These are phyloP conservation scores for Sonneratia caseolaris DNA, from an alignment of 345 rosid genomes.

Conservation along the genomic window DNA sequence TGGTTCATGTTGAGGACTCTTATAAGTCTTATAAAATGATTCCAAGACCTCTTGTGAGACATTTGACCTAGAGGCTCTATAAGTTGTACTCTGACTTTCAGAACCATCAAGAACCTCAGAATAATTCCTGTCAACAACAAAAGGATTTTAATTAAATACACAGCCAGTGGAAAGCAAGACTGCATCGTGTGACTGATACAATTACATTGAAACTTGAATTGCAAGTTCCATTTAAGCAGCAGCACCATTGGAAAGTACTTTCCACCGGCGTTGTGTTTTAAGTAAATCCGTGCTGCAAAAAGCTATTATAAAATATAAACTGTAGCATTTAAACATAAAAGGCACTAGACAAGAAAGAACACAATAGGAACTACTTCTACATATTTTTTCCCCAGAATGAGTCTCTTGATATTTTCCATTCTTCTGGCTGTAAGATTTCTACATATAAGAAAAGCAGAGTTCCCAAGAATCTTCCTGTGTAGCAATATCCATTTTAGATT, in stretches of 20 bases:
- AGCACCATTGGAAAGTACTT: neutral
- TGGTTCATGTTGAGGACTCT: conserved; percentile 57
- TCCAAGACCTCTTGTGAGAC: conserved; percentile 80
- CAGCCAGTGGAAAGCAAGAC: neutral
- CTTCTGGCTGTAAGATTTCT: too few species aligned
- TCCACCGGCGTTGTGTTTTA: neutral
- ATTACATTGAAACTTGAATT: neutral
- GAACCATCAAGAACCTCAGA: conserved; percentile 30
- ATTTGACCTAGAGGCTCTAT: conserved; percentile 24
- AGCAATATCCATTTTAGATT: neutral
- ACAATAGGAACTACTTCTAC: too few species aligned
- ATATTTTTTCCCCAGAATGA: too few species aligned
- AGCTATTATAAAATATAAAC: neutral
- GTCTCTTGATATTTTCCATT: too few species aligned
- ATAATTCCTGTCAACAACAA: conserved; percentile 30
- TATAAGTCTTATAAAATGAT: conserved; percentile 58
- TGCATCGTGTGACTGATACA: neutral
- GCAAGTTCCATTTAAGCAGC: neutral
- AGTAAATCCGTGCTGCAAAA: neutral
- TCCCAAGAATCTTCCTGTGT: too few species aligned
- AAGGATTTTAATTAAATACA: conserved; percentile 2
- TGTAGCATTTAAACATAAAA: too few species aligned
- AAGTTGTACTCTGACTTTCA: conserved; percentile 30
- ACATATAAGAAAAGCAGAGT: too few species aligned
- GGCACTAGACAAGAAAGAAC: too few species aligned